A percentile compares a stretch with the other conserved stretches of the same genome.
Evolutionary conservation across 495 filamentous ascomycete species (phyloP).

Genomic region (Lasiosphaeriaceae sp.): DNA sequence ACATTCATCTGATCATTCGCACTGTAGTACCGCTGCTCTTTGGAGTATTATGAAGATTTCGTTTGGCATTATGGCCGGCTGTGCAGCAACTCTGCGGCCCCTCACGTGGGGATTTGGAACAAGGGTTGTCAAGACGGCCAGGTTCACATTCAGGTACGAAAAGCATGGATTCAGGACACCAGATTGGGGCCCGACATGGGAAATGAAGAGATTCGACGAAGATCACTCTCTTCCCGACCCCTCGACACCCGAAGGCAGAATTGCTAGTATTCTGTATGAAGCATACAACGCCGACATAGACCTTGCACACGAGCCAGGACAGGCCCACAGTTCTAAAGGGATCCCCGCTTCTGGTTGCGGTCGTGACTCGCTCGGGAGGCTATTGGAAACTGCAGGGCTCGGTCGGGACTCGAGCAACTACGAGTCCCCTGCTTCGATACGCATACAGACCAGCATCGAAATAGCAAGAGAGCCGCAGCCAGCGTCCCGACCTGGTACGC

Average conservation of each 20-base stretch:
- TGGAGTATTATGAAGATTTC: conserved; percentile 38
- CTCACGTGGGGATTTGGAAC: conserved; percentile 24
- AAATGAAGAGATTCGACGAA: too few relatives aligned
- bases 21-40: conserved; percentile 27
- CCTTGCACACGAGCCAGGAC: too few relatives aligned
- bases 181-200: too few relatives aligned
- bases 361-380: neutral
- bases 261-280: too few relatives aligned
- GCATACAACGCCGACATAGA: too few relatives aligned
- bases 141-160: neutral
- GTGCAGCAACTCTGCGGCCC: conserved; percentile 39
- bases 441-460: conserved; percentile 14
- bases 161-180: neutral
- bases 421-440: neutral
- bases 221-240: too few relatives aligned
- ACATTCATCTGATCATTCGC: neutral
- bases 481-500: neutral
- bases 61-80: conserved; percentile 39
- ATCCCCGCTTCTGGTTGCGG: too few relatives aligned
- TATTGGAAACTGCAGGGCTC: neutral
- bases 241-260: too few relatives aligned
- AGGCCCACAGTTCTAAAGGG: too few relatives aligned
- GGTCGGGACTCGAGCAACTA: neutral
- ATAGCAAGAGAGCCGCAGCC: conserved; percentile 9
- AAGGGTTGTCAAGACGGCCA: neutral